phyloP scores from a whole-genome alignment of 2,329 filamentous ascomycete genomes.

The Pseudogymnoascus sp. region DNA sequence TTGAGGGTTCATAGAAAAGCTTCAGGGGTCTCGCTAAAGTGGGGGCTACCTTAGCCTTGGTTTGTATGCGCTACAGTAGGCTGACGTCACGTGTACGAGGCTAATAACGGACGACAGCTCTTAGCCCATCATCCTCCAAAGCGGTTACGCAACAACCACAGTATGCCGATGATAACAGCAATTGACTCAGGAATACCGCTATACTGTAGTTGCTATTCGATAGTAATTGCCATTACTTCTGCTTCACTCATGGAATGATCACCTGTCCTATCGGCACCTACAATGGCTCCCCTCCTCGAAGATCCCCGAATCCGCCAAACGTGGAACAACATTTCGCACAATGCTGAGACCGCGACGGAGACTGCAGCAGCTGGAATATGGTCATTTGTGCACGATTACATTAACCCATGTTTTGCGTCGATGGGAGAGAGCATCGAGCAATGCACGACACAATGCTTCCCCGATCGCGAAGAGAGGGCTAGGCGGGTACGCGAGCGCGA shows the following conservation, averaged over 20 bases:
- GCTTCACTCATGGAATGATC: slow-evolving; percentile 7
- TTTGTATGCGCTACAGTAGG: background rate
- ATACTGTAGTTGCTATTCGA: slow-evolving; percentile 1
- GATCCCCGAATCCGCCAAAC: slow-evolving; percentile 89
- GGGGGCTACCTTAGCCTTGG: background rate
- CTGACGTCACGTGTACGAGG: slow-evolving; percentile 5
- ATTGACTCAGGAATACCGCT: background rate
- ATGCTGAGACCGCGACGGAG: slow-evolving; percentile 83
- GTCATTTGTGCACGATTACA: slow-evolving; percentile 78
- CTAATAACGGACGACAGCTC: background rate
- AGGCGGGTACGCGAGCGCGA: slow-evolving; percentile 61
- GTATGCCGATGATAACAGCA: slow-evolving; percentile 7
- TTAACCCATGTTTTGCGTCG: slow-evolving; percentile 70
- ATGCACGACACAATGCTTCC: slow-evolving; percentile 64
- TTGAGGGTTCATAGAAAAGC: slow-evolving; percentile 2
- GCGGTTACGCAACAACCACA: background rate
- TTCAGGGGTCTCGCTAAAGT: background rate
- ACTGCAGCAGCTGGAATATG: slow-evolving; percentile 88
- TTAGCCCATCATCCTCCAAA: background rate
- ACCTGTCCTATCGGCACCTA: slow-evolving; percentile 3
- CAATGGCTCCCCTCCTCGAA: slow-evolving; percentile 44
- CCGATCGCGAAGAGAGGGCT: slow-evolving; percentile 65
- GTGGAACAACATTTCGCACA: slow-evolving; percentile 87
- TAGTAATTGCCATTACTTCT: background rate
- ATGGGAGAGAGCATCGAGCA: slow-evolving; percentile 61